Evolutionary conservation across 352 stramenopile genomes (phyloP).

Genomic region (Pythium oligandrum): DNA sequence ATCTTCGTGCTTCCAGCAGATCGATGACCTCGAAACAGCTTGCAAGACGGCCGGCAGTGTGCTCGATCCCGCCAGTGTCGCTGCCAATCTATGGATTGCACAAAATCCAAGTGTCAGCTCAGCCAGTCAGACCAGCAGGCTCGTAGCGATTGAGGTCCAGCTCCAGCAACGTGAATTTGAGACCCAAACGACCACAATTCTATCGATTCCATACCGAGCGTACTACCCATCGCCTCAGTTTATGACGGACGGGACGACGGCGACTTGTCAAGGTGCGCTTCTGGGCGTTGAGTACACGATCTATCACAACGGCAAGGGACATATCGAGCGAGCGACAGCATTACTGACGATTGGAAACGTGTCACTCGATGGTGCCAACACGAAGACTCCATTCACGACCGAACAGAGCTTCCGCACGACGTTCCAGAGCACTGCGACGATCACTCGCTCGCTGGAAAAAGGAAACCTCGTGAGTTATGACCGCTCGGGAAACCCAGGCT

Average conservation of each 20-base stretch:
- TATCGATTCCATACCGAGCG: slow-evolving; percentile 13
- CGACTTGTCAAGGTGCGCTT: slow-evolving; percentile 21
- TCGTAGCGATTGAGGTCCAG: slow-evolving; percentile 10
- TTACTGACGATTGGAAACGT: slow-evolving; percentile 21
- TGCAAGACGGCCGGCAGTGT: slow-evolving; percentile 9
- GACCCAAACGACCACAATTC: not conserved
- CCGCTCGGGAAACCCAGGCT: slow-evolving; percentile 38
- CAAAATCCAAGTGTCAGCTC: slow-evolving; percentile 5
- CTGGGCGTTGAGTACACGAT: slow-evolving; percentile 21
- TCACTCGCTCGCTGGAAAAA: slow-evolving; percentile 23
- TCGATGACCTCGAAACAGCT: slow-evolving; percentile 4
- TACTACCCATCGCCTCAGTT: slow-evolving; percentile 23
- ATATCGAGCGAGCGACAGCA: slow-evolving; percentile 20
- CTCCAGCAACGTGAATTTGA: slow-evolving; percentile 7
- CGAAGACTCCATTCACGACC: slow-evolving; percentile 5
- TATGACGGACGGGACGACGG: not conserved
- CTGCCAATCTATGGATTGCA: slow-evolving; percentile 13
- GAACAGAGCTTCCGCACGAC: slow-evolving; percentile 27
- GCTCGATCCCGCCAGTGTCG: slow-evolving; percentile 15
- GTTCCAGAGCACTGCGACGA: slow-evolving; percentile 20
- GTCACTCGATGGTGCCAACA: not conserved
- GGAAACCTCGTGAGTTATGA: slow-evolving; percentile 31
- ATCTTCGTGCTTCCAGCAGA: slow-evolving; percentile 10
- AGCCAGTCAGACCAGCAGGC: not conserved
- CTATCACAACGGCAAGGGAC: slow-evolving; percentile 24